Evolutionary conservation across 371 early-diverging fungal genomes (phyloP).

Genomic region (Mortierella sp.): DNA sequence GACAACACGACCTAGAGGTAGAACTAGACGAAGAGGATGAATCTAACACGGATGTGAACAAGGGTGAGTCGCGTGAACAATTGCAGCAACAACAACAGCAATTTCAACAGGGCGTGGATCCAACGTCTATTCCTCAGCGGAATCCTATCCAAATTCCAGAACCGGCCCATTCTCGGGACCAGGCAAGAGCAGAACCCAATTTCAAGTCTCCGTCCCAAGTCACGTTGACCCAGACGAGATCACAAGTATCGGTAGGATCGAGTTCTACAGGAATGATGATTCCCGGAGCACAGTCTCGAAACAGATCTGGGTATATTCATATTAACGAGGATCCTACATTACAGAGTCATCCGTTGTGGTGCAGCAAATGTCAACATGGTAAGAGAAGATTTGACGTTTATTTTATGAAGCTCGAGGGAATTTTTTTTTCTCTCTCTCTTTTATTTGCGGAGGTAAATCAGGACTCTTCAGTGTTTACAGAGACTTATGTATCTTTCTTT

Average conservation of each 20-base stretch:
- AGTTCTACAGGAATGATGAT: conserved; percentile 23
- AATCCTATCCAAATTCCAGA: background rate
- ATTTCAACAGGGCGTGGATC: too few relatives aligned
- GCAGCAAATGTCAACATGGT: conserved; percentile 50
- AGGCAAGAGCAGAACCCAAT: too few relatives aligned
- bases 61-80: too few relatives aligned
- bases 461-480: background rate
- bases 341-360: conserved; percentile 43
- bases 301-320: conserved; percentile 36
- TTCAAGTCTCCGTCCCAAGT: too few relatives aligned
- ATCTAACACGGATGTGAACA: too few relatives aligned
- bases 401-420: too few relatives aligned
- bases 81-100: background rate
- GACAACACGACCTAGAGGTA: background rate
- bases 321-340: conserved; percentile 34
- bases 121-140: too few relatives aligned
- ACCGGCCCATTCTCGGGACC: too few relatives aligned
- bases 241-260: conserved; percentile 1
- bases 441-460: background rate
- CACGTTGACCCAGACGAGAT: background rate
- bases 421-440: background rate
- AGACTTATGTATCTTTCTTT: background rate
- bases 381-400: background rate
- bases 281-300: conserved; percentile 31
- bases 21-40: too few relatives aligned